These are phyloP conservation scores for Sechiopsis laciniata DNA, from an alignment of 306 rosid species.

Conservation along the genomic window DNA sequence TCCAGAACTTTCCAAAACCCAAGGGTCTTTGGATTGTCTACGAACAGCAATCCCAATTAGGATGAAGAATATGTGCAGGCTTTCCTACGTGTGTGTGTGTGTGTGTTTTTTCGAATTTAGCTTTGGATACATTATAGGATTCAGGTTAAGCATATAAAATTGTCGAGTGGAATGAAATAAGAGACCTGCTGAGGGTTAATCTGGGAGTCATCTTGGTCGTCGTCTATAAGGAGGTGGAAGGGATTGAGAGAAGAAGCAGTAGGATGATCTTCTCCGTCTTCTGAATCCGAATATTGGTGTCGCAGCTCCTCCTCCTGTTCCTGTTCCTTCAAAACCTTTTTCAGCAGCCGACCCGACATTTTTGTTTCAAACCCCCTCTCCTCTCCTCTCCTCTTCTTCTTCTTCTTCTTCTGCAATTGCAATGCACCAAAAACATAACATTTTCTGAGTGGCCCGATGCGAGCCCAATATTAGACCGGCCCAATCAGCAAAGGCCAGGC, in stretches of 20 bases:
- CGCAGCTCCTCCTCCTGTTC: constrained; percentile 35
- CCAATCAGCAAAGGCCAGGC: neutral
- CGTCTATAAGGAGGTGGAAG: constrained; percentile 63
- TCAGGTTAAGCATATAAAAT: neutral
- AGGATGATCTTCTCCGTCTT: constrained; percentile 31
- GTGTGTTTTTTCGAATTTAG: too few species aligned
- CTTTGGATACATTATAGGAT: too few species aligned
- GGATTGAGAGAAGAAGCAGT: constrained; percentile 58
- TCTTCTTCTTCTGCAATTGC: neutral
- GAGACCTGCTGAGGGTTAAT: constrained; percentile 51
- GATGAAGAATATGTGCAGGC: neutral
- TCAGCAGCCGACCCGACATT: constrained; percentile 81
- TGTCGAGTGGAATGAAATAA: neutral
- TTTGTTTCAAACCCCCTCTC: neutral
- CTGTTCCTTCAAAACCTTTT: constrained; percentile 58
- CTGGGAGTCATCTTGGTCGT: constrained; percentile 25
- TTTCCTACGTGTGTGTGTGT: too few species aligned
- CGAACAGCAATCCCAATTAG: neutral
- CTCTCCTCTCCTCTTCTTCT: neutral
- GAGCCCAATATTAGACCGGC: neutral
- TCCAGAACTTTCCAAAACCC: neutral
- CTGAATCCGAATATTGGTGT: constrained; percentile 18
- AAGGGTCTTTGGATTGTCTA: neutral
- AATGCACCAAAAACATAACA: neutral
- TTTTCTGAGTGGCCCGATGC: neutral